These are phyloP conservation scores for Paracoccidioides brasiliensis DNA, from an alignment of 2,329 filamentous ascomycete genomes.

Conservation along the genomic window DNA sequence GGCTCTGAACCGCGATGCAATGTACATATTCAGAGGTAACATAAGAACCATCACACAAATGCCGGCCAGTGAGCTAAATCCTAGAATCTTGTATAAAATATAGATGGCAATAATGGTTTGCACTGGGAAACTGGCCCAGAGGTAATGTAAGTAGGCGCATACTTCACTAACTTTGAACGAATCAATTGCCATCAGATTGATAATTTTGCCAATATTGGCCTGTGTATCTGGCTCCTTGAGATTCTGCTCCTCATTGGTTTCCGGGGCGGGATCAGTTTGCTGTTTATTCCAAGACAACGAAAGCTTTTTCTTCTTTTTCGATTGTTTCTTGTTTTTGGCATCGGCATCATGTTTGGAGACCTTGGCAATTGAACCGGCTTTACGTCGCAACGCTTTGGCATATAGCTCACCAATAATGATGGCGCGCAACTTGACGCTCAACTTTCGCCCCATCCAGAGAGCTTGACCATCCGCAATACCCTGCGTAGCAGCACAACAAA, in stretches of 20 bases:
- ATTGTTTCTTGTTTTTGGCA: conserved; percentile 27
- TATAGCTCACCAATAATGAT: conserved; percentile 98
- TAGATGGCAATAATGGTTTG: conserved; percentile 70
- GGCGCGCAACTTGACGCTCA: conserved; percentile 83
- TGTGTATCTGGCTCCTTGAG: conserved; percentile 47
- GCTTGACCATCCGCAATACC: conserved; percentile 76
- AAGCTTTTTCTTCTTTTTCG: conserved; percentile 35
- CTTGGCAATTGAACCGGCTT: conserved; percentile 67
- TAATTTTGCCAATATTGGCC: conserved; percentile 92
- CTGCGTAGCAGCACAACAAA: conserved; percentile 66
- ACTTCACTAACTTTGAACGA: conserved; percentile 97
- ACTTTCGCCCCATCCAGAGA: conserved; percentile 84
- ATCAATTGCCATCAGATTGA: conserved; percentile 98
- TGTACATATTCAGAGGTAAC: conserved; percentile 77
- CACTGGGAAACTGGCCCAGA: conserved; percentile 83
- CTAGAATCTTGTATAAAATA: conserved; percentile 80
- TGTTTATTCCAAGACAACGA: conserved; percentile 48
- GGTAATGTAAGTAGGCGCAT: conserved; percentile 86
- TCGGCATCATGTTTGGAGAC: conserved; percentile 53
- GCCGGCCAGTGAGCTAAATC: conserved; percentile 84
- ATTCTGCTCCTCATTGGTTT: conserved; percentile 17
- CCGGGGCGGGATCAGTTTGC: conserved; percentile 4
- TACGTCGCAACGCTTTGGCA: conserved; percentile 82
- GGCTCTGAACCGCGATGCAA: conserved; percentile 71
- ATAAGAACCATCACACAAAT: conserved; percentile 81